These are phyloP conservation scores for Lipomyces japonicus DNA, from an alignment of 805 yeast species.

Conservation along the genomic window DNA sequence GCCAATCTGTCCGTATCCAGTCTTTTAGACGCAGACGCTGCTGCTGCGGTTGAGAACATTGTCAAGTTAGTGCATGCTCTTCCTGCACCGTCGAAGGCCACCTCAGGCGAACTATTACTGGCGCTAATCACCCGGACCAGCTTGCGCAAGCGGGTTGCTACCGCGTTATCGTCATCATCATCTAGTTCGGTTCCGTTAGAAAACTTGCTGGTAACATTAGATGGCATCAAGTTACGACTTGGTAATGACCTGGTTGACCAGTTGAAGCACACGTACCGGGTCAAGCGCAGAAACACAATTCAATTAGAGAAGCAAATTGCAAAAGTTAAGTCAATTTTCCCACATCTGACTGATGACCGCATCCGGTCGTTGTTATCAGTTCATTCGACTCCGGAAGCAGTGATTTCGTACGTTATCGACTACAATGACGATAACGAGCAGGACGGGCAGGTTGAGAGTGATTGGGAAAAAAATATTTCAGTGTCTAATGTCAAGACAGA, in stretches of 20 bases:
- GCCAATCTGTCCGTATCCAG: conserved; percentile 13
- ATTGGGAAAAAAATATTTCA: neutral
- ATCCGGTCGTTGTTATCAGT: conserved; percentile 3
- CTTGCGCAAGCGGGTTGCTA: neutral
- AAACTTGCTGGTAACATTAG: conserved; percentile 15
- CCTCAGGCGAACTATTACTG: conserved; percentile 12
- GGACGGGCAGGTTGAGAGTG: neutral
- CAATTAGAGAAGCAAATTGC: neutral
- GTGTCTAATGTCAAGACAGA: neutral
- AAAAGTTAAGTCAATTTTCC: conserved; percentile 12
- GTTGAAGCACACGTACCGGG: conserved; percentile 3
- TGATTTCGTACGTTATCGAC: conserved; percentile 15
- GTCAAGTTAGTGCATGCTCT: conserved; percentile 5
- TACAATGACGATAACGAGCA: neutral
- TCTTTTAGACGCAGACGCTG: conserved; percentile 6
- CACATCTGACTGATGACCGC: conserved; percentile 7
- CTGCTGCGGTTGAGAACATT: conserved; percentile 1
- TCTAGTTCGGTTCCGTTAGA: neutral
- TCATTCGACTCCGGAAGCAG: conserved; percentile 6
- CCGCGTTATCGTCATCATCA: neutral
- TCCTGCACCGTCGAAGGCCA: conserved; percentile 18
- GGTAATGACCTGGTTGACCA: neutral
- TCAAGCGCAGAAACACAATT: neutral
- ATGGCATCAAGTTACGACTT: conserved; percentile 8
- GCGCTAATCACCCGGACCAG: conserved; percentile 19